Evolutionary conservation across 176 grass and related monocot species (phyloP).

Genomic region (Olyra latifolia): DNA sequence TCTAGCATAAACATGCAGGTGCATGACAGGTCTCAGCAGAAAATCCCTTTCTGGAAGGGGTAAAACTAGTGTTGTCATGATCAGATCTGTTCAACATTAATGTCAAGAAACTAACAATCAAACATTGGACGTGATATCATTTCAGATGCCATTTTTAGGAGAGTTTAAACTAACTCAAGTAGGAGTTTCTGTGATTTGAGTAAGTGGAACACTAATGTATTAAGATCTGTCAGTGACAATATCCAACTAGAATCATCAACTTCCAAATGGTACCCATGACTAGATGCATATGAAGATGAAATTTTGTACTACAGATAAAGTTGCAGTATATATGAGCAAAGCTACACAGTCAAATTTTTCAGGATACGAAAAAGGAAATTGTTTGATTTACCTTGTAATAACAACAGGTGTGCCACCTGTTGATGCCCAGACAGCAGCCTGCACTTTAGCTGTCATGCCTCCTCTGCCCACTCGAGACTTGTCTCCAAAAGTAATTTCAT

Average conservation of each 20-base stretch:
- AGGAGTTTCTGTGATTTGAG: background rate
- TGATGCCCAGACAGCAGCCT: slow-evolving; percentile 82
- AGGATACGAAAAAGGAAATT: background rate
- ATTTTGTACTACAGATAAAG: background rate
- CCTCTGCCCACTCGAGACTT: slow-evolving; percentile 97
- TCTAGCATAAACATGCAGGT: background rate
- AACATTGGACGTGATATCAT: background rate
- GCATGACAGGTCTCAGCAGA: background rate
- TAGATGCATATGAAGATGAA: slow-evolving; percentile 1
- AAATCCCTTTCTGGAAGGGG: background rate
- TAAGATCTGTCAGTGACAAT: background rate
- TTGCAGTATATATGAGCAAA: background rate
- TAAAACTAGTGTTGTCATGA: background rate
- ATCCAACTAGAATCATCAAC: background rate
- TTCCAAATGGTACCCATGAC: background rate
- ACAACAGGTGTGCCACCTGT: slow-evolving; percentile 83
- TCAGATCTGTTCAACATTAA: slow-evolving; percentile 5
- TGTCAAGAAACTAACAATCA: background rate
- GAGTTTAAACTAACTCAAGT: background rate
- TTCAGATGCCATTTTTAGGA: background rate
- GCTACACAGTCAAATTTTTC: background rate
- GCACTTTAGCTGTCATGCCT: slow-evolving; percentile 97
- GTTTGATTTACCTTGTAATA: slow-evolving; percentile 65
- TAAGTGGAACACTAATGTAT: background rate
- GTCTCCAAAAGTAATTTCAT: slow-evolving; percentile 91